Evolutionary conservation across 1,284 basidiomycete genomes (phyloP).

Genomic region (Microbotryomycetes sp.): DNA sequence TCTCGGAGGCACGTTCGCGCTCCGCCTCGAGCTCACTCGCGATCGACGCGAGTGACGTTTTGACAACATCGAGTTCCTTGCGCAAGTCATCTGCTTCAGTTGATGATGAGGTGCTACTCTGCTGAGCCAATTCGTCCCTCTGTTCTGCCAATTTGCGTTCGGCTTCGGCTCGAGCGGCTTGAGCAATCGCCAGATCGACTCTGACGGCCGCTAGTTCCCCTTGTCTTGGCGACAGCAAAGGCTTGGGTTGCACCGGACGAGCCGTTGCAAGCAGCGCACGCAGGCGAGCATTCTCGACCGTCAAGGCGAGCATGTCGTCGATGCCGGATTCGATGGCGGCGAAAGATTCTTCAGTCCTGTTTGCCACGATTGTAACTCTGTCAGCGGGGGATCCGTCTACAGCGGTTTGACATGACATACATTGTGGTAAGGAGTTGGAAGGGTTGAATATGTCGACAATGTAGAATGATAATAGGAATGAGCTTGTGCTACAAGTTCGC

Average conservation of each 20-base stretch:
- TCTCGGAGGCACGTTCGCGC: constrained; percentile 52
- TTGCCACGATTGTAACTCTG: background rate
- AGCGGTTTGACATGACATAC: no score
- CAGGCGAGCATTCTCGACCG: constrained; percentile 27
- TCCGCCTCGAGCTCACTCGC: constrained; percentile 56
- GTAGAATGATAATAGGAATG: no score
- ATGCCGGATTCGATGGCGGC: background rate
- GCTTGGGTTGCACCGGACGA: background rate
- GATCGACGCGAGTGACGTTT: constrained; percentile 51
- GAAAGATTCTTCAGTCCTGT: background rate
- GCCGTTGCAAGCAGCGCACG: constrained; percentile 13
- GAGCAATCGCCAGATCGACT: constrained; percentile 21
- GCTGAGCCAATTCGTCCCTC: no score
- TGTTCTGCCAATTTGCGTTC: background rate
- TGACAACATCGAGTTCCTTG: constrained; percentile 11
- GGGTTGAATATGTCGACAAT: no score
- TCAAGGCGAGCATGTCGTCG: background rate
- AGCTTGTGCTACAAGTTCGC: no score
- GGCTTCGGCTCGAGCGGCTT: constrained; percentile 9
- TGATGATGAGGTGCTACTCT: background rate
- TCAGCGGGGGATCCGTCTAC: background rate
- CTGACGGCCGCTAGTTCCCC: constrained; percentile 2
- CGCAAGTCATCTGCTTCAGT: background rate
- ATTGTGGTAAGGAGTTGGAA: no score
- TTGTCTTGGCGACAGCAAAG: background rate